phyloP scores from a whole-genome alignment of 192 early-diverging fungal species.

The Umbelopsis ramanniana region DNA sequence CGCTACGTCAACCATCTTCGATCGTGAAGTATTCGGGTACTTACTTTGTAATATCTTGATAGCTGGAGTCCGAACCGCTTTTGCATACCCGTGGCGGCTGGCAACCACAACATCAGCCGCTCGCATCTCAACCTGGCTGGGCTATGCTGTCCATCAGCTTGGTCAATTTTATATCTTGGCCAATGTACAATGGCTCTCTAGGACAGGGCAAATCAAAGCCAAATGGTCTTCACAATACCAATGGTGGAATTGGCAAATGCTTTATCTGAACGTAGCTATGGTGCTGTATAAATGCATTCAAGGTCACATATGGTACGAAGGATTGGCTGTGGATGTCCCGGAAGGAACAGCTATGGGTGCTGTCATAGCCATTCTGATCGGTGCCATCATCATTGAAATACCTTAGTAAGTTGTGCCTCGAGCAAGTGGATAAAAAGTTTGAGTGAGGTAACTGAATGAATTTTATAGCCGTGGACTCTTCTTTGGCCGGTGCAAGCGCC shows the following conservation, averaged over 20 bases:
- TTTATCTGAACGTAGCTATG: slow-evolving; percentile 35
- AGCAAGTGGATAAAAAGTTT: not conserved
- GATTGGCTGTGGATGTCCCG: slow-evolving; percentile 36
- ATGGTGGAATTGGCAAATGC: slow-evolving; percentile 41
- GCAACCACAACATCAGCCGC: slow-evolving; percentile 11
- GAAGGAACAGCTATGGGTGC: slow-evolving; percentile 37
- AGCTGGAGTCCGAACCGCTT: slow-evolving; percentile 22
- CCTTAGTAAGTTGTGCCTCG: slow-evolving; percentile 14
- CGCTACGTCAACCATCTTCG: not conserved
- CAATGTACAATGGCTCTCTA: slow-evolving; percentile 17
- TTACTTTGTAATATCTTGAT: not conserved
- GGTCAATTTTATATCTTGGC: slow-evolving; percentile 35
- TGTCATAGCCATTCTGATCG: slow-evolving; percentile 35
- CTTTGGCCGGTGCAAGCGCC: slow-evolving; percentile 30
- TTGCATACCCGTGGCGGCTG: slow-evolving; percentile 37
- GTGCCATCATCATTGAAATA: slow-evolving; percentile 36
- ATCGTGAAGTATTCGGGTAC: not conserved
- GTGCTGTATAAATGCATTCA: slow-evolving; percentile 34
- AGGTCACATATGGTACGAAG: slow-evolving; percentile 33
- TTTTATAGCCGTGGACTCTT: slow-evolving; percentile 33
- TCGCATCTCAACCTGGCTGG: slow-evolving; percentile 26
- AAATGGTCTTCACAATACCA: slow-evolving; percentile 29
- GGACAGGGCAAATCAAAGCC: slow-evolving; percentile 19
- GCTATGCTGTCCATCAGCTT: slow-evolving; percentile 32
- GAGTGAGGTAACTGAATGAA: not conserved